A percentile compares a stretch with the other conserved stretches of the same genome.
Conservation (phyloP, 805 yeast species). For the Metschnikowia chrysomelidarum region DNA sequence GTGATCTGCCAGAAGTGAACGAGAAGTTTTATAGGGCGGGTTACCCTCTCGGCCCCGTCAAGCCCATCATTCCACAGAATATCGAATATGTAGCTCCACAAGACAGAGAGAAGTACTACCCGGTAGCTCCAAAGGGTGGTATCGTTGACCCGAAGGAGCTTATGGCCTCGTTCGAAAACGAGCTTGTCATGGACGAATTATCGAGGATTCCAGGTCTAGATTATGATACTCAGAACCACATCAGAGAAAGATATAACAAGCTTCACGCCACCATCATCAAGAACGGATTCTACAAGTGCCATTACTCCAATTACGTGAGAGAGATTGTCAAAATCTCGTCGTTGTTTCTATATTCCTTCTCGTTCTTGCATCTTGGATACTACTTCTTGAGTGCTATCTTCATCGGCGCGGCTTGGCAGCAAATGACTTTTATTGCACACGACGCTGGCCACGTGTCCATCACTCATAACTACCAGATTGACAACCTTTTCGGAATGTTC, state of each 20-base stretch:
- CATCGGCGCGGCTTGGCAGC: conserved; percentile 86
- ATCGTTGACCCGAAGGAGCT: conserved; percentile 56
- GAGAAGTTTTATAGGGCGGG: conserved; percentile 27
- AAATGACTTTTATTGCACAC: conserved; percentile 81
- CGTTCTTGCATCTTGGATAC: conserved; percentile 46
- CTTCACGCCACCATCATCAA: conserved; percentile 55
- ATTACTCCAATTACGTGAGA: conserved; percentile 68
- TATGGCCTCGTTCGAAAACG: conserved; percentile 58
- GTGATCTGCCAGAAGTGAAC: conserved; percentile 11
- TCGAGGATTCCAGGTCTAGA: conserved; percentile 63
- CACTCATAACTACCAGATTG: conserved; percentile 75
- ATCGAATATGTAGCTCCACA: conserved; percentile 36
- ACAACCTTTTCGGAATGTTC: conserved; percentile 68
- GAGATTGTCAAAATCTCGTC: conserved; percentile 61
- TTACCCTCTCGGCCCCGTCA: conserved; percentile 39
- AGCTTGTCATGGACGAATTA: conserved; percentile 54
- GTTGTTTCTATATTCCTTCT: conserved; percentile 49
- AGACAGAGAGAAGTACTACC: conserved; percentile 34
- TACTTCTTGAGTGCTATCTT: conserved; percentile 57
- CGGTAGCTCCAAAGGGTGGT: conserved; percentile 19
- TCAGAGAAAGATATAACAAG: conserved; percentile 57
- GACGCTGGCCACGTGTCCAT: conserved; percentile 88
- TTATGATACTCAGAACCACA: conserved; percentile 56
- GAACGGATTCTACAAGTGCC: conserved; percentile 68
- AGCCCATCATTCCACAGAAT: conserved; percentile 54